These are phyloP conservation scores for Jamesozyma hellenica DNA, from an alignment of 805 yeast species.

Conservation along the genomic window DNA sequence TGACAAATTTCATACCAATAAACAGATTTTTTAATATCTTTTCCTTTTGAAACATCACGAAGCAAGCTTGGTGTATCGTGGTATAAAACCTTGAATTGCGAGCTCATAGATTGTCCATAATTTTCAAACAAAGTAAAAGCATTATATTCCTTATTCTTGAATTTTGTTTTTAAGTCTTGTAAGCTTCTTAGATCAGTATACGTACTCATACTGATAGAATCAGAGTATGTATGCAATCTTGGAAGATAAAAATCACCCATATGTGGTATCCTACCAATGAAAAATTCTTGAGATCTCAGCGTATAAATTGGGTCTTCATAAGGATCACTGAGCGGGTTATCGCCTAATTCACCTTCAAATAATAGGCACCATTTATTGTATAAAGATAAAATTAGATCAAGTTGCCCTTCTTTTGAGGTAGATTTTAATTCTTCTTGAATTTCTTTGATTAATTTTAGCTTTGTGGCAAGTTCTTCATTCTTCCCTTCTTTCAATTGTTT, in stretches of 20 bases:
- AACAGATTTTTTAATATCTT: conserved; percentile 3
- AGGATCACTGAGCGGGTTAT: conserved; percentile 18
- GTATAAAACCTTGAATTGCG: conserved; percentile 17
- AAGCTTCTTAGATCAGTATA: conserved; percentile 14
- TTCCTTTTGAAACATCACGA: conserved; percentile 9
- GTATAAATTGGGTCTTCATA: conserved; percentile 18
- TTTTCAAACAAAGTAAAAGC: conserved; percentile 12
- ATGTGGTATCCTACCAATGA: conserved; percentile 20
- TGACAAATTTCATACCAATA: conserved; percentile 23
- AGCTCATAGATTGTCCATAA: conserved; percentile 15
- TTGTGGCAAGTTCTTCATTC: conserved; percentile 9
- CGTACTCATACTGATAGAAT: conserved; percentile 7
- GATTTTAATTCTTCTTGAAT: conserved; percentile 7
- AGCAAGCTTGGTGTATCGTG: conserved; percentile 18
- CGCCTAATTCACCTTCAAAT: conserved; percentile 16
- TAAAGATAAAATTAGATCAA: conserved; percentile 2
- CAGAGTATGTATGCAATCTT: conserved; percentile 17
- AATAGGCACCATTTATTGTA: conserved; percentile 15
- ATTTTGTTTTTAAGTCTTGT: conserved; percentile 7
- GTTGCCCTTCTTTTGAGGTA: conserved; percentile 7
- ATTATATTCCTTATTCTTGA: conserved; percentile 9
- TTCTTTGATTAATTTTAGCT: conserved; percentile 9
- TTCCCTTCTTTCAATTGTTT: conserved; percentile 14
- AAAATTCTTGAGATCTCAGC: conserved; percentile 19
- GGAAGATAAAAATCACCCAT: conserved; percentile 25